phyloP scores from a whole-genome alignment of 129 eudicot species.

The Pseudognaphalium luteoalbum region DNA sequence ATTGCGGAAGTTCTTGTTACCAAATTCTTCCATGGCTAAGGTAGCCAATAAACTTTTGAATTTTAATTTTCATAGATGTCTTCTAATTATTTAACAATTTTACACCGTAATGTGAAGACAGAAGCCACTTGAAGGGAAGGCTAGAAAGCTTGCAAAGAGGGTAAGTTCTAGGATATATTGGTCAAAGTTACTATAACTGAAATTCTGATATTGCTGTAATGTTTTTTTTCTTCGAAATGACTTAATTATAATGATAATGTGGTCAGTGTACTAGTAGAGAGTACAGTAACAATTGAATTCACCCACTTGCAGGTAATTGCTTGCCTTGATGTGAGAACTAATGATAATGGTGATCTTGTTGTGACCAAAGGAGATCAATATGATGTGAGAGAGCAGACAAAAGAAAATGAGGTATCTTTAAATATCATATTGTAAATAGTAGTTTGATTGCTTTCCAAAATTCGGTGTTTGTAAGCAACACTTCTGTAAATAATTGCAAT shows the following conservation, averaged over 20 bases:
- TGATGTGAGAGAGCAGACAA: constrained; percentile 89
- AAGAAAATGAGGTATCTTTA: constrained; percentile 74
- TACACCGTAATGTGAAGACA: constrained; percentile 69
- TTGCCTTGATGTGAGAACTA: constrained; percentile 98
- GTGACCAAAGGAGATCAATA: constrained; percentile 99
- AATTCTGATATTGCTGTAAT: not conserved
- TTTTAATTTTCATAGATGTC: not conserved
- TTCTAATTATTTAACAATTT: constrained; percentile 36
- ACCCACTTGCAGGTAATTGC: constrained; percentile 73
- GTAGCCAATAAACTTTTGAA: constrained; percentile 40
- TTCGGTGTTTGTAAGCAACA: not conserved
- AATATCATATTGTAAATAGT: not conserved
- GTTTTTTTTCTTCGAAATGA: not conserved
- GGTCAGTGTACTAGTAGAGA: not conserved
- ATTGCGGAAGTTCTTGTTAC: constrained; percentile 69
- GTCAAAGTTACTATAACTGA: constrained; percentile 8
- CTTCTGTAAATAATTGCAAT: not conserved
- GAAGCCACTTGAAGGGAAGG: constrained; percentile 82
- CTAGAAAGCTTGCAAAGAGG: constrained; percentile 95
- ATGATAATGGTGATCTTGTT: constrained; percentile 96
- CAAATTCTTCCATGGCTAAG: constrained; percentile 61
- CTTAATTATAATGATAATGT: not conserved
- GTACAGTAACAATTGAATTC: constrained; percentile 10
- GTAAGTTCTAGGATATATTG: constrained; percentile 44
- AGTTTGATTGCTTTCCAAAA: not conserved